Evolutionary conservation across 345 rosid genomes (phyloP).

Genomic region (Sonneratia caseolaris): DNA sequence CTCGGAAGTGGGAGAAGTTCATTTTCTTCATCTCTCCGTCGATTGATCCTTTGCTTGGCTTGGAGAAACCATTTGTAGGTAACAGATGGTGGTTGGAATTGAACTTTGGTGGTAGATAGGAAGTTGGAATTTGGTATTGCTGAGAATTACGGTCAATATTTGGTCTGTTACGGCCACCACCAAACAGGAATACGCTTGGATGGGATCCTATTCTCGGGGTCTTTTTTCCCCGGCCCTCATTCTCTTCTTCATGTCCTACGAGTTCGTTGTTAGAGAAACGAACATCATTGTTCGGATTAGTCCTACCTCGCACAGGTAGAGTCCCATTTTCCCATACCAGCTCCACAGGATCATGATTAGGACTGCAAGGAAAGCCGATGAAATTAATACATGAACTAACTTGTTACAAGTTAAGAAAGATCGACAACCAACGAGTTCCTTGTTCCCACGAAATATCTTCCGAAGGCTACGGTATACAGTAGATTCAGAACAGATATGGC

Average conservation of each 20-base stretch:
- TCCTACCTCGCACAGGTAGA: conserved; percentile 12
- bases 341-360: conserved; percentile 25
- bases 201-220: neutral
- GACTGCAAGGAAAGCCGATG: conserved; percentile 24
- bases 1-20: conserved; percentile 22
- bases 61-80: conserved; percentile 1
- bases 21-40: neutral
- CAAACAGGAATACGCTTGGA: neutral
- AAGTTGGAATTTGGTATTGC: conserved; percentile 2
- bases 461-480: no score
- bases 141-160: neutral
- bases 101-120: neutral
- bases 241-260: neutral
- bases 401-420: neutral
- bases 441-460: no score
- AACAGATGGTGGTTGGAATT: neutral
- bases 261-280: neutral
- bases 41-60: conserved; percentile 9
- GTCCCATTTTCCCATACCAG: conserved; percentile 30
- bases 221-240: neutral
- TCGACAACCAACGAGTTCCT: neutral
- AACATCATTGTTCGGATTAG: conserved; percentile 3
- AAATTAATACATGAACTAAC: neutral
- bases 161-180: neutral
- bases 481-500: no score